Conservation (phyloP, 1,139 yeast species). For the Pichia sp. region DNA sequence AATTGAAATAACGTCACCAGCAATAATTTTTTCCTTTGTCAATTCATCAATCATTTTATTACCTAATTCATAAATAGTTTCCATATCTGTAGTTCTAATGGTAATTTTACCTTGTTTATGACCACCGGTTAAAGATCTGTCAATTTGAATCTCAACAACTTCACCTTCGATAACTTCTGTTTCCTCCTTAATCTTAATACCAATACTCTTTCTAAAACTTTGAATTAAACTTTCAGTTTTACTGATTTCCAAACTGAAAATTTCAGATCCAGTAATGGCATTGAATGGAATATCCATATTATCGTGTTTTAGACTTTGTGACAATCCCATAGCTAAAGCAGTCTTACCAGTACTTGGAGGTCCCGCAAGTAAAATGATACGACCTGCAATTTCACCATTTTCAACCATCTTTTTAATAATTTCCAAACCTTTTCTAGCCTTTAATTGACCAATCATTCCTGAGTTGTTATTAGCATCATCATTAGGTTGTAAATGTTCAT, state of each 20-base stretch:
- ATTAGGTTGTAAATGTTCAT: conserved; percentile 80
- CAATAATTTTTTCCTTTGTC: conserved; percentile 90
- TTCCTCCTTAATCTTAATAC: conserved; percentile 91
- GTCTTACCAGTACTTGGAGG: conserved; percentile 99
- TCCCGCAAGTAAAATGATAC: conserved; percentile 93
- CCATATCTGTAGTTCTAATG: conserved; percentile 98
- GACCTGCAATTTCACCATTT: conserved; percentile 91
- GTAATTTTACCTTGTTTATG: conserved; percentile 97
- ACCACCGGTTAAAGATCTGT: conserved; percentile 93
- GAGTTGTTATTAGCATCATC: conserved; percentile 43
- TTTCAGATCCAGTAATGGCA: conserved; percentile 89
- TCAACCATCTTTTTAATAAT: conserved; percentile 87
- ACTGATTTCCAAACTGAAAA: conserved; percentile 81
- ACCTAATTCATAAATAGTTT: conserved; percentile 94
- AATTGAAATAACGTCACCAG: conserved; percentile 94
- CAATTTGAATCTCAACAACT: conserved; percentile 96
- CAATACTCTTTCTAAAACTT: conserved; percentile 92
- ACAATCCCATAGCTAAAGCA: conserved; percentile 95
- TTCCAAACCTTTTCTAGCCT: conserved; percentile 95
- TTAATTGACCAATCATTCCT: conserved; percentile 96
- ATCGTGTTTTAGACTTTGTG: conserved; percentile 50
- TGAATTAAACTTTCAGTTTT: conserved; percentile 95
- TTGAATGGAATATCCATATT: conserved; percentile 95
- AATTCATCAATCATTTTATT: conserved; percentile 96
- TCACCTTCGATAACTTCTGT: conserved; percentile 98